Conservation (phyloP, 768 basidiomycete genomes). For the Suillus hirtellus region DNA sequence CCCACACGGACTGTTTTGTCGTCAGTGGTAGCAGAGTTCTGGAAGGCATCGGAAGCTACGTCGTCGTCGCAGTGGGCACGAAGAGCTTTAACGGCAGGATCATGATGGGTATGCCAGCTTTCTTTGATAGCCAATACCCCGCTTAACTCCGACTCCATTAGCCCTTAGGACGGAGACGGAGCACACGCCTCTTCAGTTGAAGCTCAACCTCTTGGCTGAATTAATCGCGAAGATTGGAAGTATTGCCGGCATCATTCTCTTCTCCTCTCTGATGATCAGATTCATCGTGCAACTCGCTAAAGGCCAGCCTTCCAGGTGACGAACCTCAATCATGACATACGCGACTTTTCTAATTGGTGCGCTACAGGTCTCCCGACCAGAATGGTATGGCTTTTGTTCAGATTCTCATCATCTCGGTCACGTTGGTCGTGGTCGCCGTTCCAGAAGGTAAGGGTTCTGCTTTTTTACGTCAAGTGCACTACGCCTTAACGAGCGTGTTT, state of each 20-base stretch:
- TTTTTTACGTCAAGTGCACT: not conserved
- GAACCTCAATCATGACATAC: slow-evolving; percentile 13
- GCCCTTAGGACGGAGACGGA: slow-evolving; percentile 86
- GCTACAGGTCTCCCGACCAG: slow-evolving; percentile 63
- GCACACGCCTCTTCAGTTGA: slow-evolving; percentile 90
- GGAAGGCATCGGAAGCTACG: slow-evolving; percentile 92
- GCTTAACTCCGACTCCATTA: slow-evolving; percentile 29
- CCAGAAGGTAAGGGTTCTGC: slow-evolving; percentile 61
- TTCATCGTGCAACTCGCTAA: slow-evolving; percentile 89
- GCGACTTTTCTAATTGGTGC: not conserved
- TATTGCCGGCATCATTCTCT: slow-evolving; percentile 78
- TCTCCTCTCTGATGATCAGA: slow-evolving; percentile 84
- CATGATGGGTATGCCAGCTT: slow-evolving; percentile 79
- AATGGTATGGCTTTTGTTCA: slow-evolving; percentile 91
- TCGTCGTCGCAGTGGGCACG: slow-evolving; percentile 89
- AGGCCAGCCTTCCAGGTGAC: slow-evolving; percentile 54
- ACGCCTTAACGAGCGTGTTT: slow-evolving; percentile 6
- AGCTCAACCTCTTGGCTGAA: slow-evolving; percentile 92
- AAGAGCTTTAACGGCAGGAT: slow-evolving; percentile 96
- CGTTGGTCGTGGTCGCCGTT: slow-evolving; percentile 84
- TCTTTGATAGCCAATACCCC: not conserved
- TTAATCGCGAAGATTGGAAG: slow-evolving; percentile 92
- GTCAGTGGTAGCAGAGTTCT: slow-evolving; percentile 90
- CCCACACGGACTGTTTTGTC: slow-evolving; percentile 88
- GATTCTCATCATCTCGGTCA: slow-evolving; percentile 93